phyloP scores from a whole-genome alignment of 371 early-diverging fungal species.

The Choanephora cucurbitarum region DNA sequence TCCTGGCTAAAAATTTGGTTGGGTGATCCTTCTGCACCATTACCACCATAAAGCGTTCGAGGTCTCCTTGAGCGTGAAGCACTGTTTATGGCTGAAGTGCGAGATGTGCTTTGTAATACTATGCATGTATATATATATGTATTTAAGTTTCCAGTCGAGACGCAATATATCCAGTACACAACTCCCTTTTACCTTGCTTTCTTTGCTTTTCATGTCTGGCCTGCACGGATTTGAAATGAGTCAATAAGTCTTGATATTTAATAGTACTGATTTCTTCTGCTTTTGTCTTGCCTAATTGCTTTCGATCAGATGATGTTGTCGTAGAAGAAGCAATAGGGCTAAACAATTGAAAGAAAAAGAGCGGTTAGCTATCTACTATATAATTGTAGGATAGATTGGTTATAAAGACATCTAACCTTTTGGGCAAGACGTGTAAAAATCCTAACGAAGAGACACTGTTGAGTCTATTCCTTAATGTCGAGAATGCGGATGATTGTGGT shows the following conservation, averaged over 20 bases:
- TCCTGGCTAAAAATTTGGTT: not conserved
- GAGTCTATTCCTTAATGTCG: slow-evolving; percentile 84
- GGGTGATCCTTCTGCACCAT: not conserved
- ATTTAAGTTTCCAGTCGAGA: not conserved
- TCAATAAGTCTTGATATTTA: slow-evolving; percentile 56
- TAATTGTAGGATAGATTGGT: no score
- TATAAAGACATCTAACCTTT: no score
- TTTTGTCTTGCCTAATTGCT: slow-evolving; percentile 17
- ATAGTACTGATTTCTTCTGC: slow-evolving; percentile 31
- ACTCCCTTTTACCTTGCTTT: slow-evolving; percentile 33
- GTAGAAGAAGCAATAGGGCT: slow-evolving; percentile 12
- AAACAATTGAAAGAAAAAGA: not conserved
- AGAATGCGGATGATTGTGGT: slow-evolving; percentile 92
- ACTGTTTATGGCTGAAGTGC: slow-evolving; percentile 3
- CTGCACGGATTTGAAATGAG: slow-evolving; percentile 64
- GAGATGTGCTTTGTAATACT: slow-evolving; percentile 26
- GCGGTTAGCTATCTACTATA: no score
- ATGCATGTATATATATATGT: not conserved
- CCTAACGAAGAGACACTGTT: slow-evolving; percentile 73
- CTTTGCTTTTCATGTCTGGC: slow-evolving; percentile 59
- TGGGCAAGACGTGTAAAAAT: slow-evolving; percentile 60
- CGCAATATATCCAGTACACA: not conserved
- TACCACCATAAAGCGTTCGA: slow-evolving; percentile 12
- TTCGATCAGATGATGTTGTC: slow-evolving; percentile 13
- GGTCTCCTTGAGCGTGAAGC: slow-evolving; percentile 17